phyloP scores from a whole-genome alignment of 768 basidiomycete genomes.

The Neoboletus subvelutipes region DNA sequence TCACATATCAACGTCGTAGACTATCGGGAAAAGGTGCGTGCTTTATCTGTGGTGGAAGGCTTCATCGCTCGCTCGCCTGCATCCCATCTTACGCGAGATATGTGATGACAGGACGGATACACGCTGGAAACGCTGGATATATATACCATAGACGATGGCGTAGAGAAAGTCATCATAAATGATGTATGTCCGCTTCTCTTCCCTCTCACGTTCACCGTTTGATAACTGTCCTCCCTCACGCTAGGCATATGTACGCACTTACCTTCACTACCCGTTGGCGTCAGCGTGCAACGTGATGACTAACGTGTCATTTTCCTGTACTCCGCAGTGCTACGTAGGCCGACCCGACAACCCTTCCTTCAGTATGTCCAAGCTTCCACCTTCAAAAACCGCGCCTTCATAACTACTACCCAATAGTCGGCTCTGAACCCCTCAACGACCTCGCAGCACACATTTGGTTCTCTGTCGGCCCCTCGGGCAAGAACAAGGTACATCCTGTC shows the following conservation, averaged over 20 bases:
- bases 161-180: conserved; percentile 55
- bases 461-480: conserved; percentile 83
- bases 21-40: conserved; percentile 75
- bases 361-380: conserved; percentile 42
- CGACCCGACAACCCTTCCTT: conserved; percentile 86
- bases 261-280: not conserved
- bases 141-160: conserved; percentile 51
- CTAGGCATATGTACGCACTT: conserved; percentile 51
- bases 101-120: conserved; percentile 73
- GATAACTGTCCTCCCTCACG: not conserved
- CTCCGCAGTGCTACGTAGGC: conserved; percentile 78
- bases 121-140: conserved; percentile 78
- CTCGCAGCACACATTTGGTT: conserved; percentile 71
- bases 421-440: conserved; percentile 70
- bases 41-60: not conserved
- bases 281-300: not conserved
- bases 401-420: conserved; percentile 49
- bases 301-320: not conserved
- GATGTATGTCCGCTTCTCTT: conserved; percentile 36
- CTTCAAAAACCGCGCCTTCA: not conserved
- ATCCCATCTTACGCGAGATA: not conserved
- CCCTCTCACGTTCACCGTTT: not conserved
- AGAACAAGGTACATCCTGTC: conserved; percentile 65
- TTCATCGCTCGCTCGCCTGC: not conserved
- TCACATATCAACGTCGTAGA: conserved; percentile 42